A percentile compares a stretch with the other conserved stretches of the same genome.
These are phyloP conservation scores for Favolaschia claudopus DNA, from an alignment of 768 basidiomycete genomes.

Conservation along the genomic window DNA sequence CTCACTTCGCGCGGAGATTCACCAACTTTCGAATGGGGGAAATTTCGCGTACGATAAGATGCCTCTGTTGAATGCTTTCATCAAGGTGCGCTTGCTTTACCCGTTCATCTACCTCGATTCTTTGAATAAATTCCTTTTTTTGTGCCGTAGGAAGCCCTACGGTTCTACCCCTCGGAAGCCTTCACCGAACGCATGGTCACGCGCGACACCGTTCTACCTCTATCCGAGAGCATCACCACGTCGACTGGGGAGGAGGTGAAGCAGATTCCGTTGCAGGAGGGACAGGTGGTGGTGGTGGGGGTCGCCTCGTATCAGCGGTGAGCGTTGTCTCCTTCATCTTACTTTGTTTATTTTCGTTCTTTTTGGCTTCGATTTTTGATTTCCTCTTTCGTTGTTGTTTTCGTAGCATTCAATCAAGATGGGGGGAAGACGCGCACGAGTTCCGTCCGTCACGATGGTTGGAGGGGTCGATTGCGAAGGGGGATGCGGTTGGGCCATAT, in stretches of 20 bases:
- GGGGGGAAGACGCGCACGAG: slow-evolving; percentile 21
- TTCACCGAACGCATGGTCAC: slow-evolving; percentile 1
- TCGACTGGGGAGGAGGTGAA: neutral
- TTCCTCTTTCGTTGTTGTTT: too few relatives aligned
- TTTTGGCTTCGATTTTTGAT: slow-evolving; percentile 1
- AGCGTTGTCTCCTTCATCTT: slow-evolving; percentile 5
- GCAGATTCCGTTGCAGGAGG: slow-evolving; percentile 13
- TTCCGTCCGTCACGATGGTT: slow-evolving; percentile 21
- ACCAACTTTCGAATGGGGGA: neutral
- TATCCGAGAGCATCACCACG: neutral
- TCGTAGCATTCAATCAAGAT: neutral
- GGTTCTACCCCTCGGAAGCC: slow-evolving; percentile 8
- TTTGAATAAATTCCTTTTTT: neutral
- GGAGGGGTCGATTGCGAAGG: neutral
- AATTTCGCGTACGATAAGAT: slow-evolving; percentile 3
- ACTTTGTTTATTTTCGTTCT: slow-evolving; percentile 6
- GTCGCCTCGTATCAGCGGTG: slow-evolving; percentile 16
- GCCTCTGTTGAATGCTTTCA: slow-evolving; percentile 22
- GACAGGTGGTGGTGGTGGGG: neutral
- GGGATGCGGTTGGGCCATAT: slow-evolving; percentile 18
- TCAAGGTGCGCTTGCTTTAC: slow-evolving; percentile 15
- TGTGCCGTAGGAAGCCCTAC: slow-evolving; percentile 19
- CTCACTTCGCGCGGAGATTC: slow-evolving; percentile 6
- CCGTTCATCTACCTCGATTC: neutral
- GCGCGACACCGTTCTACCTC: slow-evolving; percentile 3